Evolutionary conservation across 2,329 filamentous ascomycete genomes (phyloP), one percentile per base, ranked within the genome.

Genomic region (Colletotrichum ledebouriae): DNA sequence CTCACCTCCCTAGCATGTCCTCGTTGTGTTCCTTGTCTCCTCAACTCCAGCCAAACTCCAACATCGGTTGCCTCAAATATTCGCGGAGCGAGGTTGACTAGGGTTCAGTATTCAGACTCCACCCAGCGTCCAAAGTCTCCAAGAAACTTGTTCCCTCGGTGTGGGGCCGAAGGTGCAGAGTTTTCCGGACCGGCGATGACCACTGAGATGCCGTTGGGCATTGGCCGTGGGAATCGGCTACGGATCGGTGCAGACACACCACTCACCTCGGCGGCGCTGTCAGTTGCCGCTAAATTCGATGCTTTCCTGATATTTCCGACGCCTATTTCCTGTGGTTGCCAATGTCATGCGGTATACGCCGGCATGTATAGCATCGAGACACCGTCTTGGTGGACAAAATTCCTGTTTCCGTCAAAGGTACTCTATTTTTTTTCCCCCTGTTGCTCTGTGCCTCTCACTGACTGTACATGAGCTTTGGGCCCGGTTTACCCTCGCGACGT

Each of bases 151-250:
- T 29, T 56, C 58, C 13, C 41, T 65, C 55, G 66, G 42, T 42
- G 56, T 56, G 66, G 66, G 66, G 49, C 61, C 61, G 61, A 69
- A 49, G 12, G 11, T 44, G 61, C 66, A 69, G 55, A 69, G 60
- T 66, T 69, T 69, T 69, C 42, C 61, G 66, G 61, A 56, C 41
- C 61, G 61, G 61, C 61, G 34, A 47, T 37, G 20, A 25, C 12
- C 15, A 39, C 42, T 41, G 34, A 17, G n/a, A 0, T 55, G 34
- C 44, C 58, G 46, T 39, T 50, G 44, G 25, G 25, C 39, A 49
- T 44, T 6, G 25, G 25, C 25, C 25, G 4, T 29, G 6, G 6
- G 25, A 29, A 29, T 29, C 25, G 25, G 25, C 25, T 29, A 29
- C 25, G 25, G 25, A 29, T 29, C 25, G 25, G 25, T 25, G 25